phyloP scores from a whole-genome alignment of 768 basidiomycete genomes.

The Hortiboletus campestris region DNA sequence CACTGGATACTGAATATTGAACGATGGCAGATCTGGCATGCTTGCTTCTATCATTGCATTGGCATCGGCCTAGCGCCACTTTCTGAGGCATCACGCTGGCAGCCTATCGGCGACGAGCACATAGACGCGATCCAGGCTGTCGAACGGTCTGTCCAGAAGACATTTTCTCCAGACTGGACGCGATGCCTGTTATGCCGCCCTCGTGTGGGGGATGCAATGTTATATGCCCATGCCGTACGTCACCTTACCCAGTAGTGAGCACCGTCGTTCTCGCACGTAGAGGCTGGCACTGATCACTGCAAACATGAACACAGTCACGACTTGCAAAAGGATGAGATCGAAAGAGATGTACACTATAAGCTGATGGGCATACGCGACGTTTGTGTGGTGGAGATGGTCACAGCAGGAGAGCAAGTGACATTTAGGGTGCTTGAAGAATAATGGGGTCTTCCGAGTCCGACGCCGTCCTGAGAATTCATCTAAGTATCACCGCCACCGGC shows the following conservation, averaged over 20 bases:
- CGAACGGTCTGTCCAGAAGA: background rate
- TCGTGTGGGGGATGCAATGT: slow-evolving; percentile 1
- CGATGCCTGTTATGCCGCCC: slow-evolving; percentile 11
- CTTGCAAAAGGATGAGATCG: background rate
- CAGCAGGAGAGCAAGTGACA: background rate
- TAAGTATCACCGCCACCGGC: background rate
- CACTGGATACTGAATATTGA: background rate
- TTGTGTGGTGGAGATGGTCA: slow-evolving; percentile 2
- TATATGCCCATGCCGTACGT: background rate
- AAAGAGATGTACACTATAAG: slow-evolving; percentile 3
- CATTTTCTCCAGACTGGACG: slow-evolving; percentile 1
- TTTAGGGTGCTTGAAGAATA: slow-evolving; percentile 11
- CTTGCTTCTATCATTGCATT: slow-evolving; percentile 6
- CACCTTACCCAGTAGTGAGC: slow-evolving; percentile 3
- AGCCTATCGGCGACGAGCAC: slow-evolving; percentile 4
- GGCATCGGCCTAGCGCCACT: background rate
- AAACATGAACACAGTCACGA: slow-evolving; percentile 3
- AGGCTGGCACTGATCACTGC: background rate
- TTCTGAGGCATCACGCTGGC: slow-evolving; percentile 6
- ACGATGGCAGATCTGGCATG: slow-evolving; percentile 13
- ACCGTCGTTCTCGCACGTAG: background rate
- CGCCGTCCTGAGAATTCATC: background rate
- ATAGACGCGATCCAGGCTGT: slow-evolving; percentile 5
- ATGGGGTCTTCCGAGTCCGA: background rate
- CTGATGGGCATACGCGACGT: background rate